Evolutionary conservation across 345 rosid genomes (phyloP).

Genomic region (Rhodamnia rubescens): DNA sequence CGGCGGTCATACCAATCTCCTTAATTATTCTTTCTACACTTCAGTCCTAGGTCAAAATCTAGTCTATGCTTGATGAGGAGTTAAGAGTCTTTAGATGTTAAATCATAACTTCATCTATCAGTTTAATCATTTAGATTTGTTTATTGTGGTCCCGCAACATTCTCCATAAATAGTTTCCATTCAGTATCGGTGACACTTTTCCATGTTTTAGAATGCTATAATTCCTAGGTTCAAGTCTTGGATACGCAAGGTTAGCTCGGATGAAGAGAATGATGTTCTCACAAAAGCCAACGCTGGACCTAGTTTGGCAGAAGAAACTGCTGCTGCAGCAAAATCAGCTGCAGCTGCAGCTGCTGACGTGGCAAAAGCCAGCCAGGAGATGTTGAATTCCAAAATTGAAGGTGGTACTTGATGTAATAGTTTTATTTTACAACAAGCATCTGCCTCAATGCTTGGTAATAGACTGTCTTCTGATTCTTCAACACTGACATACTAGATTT

Average conservation of each 20-base stretch:
- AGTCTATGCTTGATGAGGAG: not conserved
- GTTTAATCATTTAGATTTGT: not conserved
- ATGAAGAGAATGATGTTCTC: slow-evolving; percentile 53
- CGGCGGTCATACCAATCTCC: not conserved
- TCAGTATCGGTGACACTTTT: not conserved
- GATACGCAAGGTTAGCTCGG: slow-evolving; percentile 68
- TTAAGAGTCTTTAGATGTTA: not conserved
- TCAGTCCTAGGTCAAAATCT: not conserved
- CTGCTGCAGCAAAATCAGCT: slow-evolving; percentile 88
- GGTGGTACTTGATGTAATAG: slow-evolving; percentile 21
- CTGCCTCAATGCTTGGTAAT: not conserved
- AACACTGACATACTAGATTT: not conserved
- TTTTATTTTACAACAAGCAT: not conserved
- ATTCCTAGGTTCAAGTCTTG: slow-evolving; percentile 77
- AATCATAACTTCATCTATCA: not conserved
- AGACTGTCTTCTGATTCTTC: not conserved
- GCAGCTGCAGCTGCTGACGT: slow-evolving; percentile 87
- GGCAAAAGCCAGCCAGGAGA: slow-evolving; percentile 81
- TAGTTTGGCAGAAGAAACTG: slow-evolving; percentile 82
- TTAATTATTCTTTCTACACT: not conserved
- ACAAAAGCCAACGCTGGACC: slow-evolving; percentile 43
- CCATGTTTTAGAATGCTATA: slow-evolving; percentile 53
- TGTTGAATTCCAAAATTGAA: slow-evolving; percentile 55
- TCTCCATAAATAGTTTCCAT: not conserved
- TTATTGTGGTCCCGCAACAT: not conserved